A percentile compares a stretch with the other conserved stretches of the same genome.
These are phyloP conservation scores for Babesia sp. DNA, from an alignment of 169 alveolate species.

Conservation along the genomic window DNA sequence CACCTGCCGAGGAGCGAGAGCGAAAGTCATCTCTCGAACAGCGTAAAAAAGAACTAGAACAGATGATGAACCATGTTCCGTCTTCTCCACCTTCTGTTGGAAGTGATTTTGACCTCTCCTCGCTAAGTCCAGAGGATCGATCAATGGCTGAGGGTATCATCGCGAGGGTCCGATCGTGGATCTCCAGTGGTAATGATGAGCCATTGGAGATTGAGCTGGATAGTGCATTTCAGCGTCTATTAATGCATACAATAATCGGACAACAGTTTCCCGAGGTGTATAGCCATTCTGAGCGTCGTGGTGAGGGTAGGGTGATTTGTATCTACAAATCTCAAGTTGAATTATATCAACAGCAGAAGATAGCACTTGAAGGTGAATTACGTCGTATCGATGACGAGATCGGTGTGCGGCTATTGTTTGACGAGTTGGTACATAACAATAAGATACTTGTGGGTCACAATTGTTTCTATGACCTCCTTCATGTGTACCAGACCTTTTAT, in stretches of 20 bases:
- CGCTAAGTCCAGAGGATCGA: slow-evolving; percentile 69
- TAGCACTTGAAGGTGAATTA: slow-evolving; percentile 63
- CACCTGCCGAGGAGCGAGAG: slow-evolving; percentile 78
- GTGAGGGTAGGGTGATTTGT: slow-evolving; percentile 69
- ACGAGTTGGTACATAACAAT: slow-evolving; percentile 66
- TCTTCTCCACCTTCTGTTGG: background rate
- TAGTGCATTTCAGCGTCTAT: slow-evolving; percentile 81
- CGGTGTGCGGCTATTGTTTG: slow-evolving; percentile 84
- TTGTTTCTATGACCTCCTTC: slow-evolving; percentile 86
- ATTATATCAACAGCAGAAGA: slow-evolving; percentile 71
- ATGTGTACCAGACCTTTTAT: slow-evolving; percentile 82
- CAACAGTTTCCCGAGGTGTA: slow-evolving; percentile 79
- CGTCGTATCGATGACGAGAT: slow-evolving; percentile 67
- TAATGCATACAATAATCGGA: slow-evolving; percentile 83
- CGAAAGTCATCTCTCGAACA: slow-evolving; percentile 59
- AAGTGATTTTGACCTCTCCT: slow-evolving; percentile 17
- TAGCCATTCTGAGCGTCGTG: slow-evolving; percentile 75
- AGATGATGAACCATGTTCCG: slow-evolving; percentile 35
- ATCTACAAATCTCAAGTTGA: slow-evolving; percentile 78
- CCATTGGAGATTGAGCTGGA: slow-evolving; percentile 82
- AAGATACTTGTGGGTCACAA: slow-evolving; percentile 85
- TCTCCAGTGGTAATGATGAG: slow-evolving; percentile 6
- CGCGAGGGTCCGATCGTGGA: slow-evolving; percentile 58
- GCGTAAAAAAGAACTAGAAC: slow-evolving; percentile 62
- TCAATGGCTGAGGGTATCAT: slow-evolving; percentile 65